These are phyloP conservation scores for Verticillium isaacii DNA, from an alignment of 2,329 filamentous ascomycete genomes.

Conservation along the genomic window DNA sequence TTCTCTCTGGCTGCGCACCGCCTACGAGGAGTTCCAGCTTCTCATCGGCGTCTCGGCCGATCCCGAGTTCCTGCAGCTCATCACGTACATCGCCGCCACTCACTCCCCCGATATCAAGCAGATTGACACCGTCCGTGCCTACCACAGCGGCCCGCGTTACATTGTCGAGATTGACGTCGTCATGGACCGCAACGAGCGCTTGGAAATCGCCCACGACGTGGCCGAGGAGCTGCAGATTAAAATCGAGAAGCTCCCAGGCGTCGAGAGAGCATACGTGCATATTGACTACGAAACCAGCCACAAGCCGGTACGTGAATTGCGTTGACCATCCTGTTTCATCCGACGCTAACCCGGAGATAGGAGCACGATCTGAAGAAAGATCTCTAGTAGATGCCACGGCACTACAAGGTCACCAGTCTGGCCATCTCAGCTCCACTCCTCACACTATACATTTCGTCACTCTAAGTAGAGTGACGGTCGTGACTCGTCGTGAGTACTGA, in stretches of 20 bases:
- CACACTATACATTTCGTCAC: no score
- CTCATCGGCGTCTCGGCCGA: slow-evolving; percentile 86
- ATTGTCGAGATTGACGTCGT: slow-evolving; percentile 97
- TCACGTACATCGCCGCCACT: slow-evolving; percentile 88
- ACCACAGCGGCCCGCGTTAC: slow-evolving; percentile 81
- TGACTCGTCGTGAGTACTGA: no score
- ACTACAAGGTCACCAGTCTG: background rate
- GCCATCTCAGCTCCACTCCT: background rate
- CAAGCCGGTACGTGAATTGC: slow-evolving; percentile 55
- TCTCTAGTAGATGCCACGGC: slow-evolving; percentile 27
- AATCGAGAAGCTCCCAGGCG: slow-evolving; percentile 83
- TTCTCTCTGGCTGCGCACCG: slow-evolving; percentile 76
- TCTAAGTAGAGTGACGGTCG: no score
- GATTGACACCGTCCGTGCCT: slow-evolving; percentile 93
- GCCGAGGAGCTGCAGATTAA: slow-evolving; percentile 94
- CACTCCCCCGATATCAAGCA: slow-evolving; percentile 76
- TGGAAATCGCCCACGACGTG: slow-evolving; percentile 82
- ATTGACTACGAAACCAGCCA: slow-evolving; percentile 97
- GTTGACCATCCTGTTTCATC: no score
- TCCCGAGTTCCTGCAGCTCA: slow-evolving; percentile 82
- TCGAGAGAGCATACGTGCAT: slow-evolving; percentile 93
- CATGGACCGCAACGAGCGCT: slow-evolving; percentile 71
- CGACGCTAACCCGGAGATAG: background rate
- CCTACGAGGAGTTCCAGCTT: slow-evolving; percentile 83
- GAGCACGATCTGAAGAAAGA: slow-evolving; percentile 65